Evolutionary conservation across 768 basidiomycete species (phyloP).

Genomic region (Lactarius akahatsu): DNA sequence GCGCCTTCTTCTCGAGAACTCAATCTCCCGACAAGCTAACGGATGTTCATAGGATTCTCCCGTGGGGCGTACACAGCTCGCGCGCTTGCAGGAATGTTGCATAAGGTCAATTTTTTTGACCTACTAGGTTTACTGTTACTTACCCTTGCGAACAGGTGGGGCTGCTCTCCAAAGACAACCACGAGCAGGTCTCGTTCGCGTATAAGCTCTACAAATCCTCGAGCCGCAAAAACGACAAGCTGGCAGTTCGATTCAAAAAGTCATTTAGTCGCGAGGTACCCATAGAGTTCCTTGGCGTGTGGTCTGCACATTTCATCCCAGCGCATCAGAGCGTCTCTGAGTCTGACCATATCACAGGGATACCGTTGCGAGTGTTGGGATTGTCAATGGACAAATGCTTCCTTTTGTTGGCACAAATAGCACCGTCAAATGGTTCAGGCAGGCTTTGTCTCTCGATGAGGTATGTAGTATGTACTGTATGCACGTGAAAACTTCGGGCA

Average conservation of each 20-base stretch:
- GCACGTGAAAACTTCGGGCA: constrained; percentile 1
- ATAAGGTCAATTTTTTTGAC: constrained; percentile 48
- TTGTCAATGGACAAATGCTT: constrained; percentile 53
- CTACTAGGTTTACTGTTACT: background rate
- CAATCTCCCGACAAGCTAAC: background rate
- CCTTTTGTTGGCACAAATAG: constrained; percentile 68
- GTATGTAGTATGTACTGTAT: constrained; percentile 42
- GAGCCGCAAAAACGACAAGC: constrained; percentile 43
- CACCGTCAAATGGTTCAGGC: constrained; percentile 68
- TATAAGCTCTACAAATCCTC: constrained; percentile 66
- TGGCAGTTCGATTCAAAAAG: constrained; percentile 67
- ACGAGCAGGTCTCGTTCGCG: constrained; percentile 69
- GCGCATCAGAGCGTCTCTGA: background rate
- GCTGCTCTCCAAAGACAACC: constrained; percentile 63
- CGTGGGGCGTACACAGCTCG: constrained; percentile 65
- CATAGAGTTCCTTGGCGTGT: constrained; percentile 82
- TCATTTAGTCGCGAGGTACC: constrained; percentile 64
- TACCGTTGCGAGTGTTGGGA: constrained; percentile 74
- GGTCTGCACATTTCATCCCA: constrained; percentile 42
- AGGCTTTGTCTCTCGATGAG: constrained; percentile 77
- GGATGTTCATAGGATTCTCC: constrained; percentile 62
- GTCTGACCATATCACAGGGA: constrained; percentile 50
- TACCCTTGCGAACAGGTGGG: constrained; percentile 53
- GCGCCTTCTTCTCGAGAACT: constrained; percentile 19
- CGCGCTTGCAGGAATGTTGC: constrained; percentile 72